Conservation (phyloP, 2,329 filamentous ascomycete genomes). For the Apiospora hydei region DNA sequence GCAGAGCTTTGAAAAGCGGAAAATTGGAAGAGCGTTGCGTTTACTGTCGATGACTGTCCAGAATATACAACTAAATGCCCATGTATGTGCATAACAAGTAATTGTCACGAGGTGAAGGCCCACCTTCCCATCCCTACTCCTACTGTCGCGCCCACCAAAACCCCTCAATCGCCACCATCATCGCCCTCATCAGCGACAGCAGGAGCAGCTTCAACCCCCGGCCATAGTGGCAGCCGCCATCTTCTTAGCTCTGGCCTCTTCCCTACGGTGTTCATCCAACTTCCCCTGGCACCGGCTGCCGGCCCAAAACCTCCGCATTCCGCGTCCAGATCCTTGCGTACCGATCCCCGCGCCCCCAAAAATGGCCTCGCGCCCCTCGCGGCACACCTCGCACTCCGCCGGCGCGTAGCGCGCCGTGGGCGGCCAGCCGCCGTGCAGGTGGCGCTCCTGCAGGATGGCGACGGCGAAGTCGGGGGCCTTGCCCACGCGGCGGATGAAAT, state of each 20-base stretch:
- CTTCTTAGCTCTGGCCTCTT: neutral
- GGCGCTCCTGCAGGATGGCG: slow-evolving; percentile 15
- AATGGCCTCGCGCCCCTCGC: neutral
- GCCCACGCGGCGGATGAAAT: slow-evolving; percentile 17
- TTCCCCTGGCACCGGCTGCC: neutral
- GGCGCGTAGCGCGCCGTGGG: neutral
- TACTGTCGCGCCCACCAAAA: neutral
- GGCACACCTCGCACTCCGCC: neutral
- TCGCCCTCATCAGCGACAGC: neutral
- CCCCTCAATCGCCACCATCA: neutral
- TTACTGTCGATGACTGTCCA: neutral
- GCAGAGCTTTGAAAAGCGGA: neutral
- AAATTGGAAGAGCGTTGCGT: neutral
- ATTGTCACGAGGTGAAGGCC: neutral
- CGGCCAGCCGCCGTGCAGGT: slow-evolving; percentile 12
- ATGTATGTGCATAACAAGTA: neutral
- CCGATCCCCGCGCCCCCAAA: neutral
- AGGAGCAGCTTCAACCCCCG: neutral
- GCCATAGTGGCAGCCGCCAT: neutral
- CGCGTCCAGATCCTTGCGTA: slow-evolving; percentile 11
- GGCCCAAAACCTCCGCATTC: neutral
- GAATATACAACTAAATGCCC: neutral
- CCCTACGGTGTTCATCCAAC: neutral
- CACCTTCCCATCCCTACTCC: neutral
- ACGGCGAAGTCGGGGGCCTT: slow-evolving; percentile 7